These are phyloP conservation scores for Whalleya microplaca DNA, from an alignment of 2,329 filamentous ascomycete genomes.

Conservation along the genomic window DNA sequence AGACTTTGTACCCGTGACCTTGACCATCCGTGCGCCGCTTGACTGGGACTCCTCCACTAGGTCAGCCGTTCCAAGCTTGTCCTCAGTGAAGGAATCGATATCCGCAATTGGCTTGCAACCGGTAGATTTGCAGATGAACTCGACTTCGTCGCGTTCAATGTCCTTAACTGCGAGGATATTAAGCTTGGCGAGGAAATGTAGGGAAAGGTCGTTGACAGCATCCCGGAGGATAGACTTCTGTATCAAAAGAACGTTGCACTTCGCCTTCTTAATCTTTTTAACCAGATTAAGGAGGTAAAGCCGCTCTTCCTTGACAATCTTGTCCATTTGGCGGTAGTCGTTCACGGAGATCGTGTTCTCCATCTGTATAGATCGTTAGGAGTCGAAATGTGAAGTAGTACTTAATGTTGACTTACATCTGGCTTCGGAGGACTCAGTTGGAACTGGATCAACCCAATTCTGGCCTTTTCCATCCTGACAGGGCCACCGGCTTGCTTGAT, in stretches of 20 bases:
- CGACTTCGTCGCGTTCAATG: slow-evolving; percentile 97
- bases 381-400: background rate
- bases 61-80: slow-evolving; percentile 94
- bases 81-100: slow-evolving; percentile 97
- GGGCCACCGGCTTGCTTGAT: slow-evolving; percentile 94
- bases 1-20: slow-evolving; percentile 87
- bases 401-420: slow-evolving; percentile 63
- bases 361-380: slow-evolving; percentile 64
- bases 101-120: slow-evolving; percentile 99
- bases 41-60: slow-evolving; percentile 90
- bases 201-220: slow-evolving; percentile 94
- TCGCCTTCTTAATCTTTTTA: slow-evolving; percentile 99
- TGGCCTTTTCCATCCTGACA: slow-evolving; percentile 93
- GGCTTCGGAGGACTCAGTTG: slow-evolving; percentile 98
- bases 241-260: slow-evolving; percentile 97
- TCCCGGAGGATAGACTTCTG: slow-evolving; percentile 98
- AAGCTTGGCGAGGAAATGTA: slow-evolving; percentile 97
- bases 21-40: slow-evolving; percentile 88
- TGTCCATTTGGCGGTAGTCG: slow-evolving; percentile 99
- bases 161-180: slow-evolving; percentile 97
- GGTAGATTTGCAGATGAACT: slow-evolving; percentile 99
- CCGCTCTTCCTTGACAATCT: slow-evolving; percentile 98
- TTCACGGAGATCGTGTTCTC: slow-evolving; percentile 99
- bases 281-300: slow-evolving; percentile 98
- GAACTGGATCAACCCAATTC: slow-evolving; percentile 97